Evolutionary conservation across 768 basidiomycete genomes (phyloP), one percentile per base, ranked within the genome.

Genomic region (Mycena capillaripes): DNA sequence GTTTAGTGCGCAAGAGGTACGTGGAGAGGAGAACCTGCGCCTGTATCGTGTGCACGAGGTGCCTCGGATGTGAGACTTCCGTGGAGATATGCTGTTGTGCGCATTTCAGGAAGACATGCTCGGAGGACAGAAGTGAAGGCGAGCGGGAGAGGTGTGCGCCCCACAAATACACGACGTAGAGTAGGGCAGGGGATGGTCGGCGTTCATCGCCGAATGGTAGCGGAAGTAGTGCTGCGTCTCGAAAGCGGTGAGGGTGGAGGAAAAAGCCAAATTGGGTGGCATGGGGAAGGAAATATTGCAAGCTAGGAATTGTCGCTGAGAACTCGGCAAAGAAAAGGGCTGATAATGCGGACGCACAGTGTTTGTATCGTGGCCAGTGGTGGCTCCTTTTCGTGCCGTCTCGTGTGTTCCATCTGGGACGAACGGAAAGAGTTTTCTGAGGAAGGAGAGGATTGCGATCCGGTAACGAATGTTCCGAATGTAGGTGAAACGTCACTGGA

Each of bases 241-340:
- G 38, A 38, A 74, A 74, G 2, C 65, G 69, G 8, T 57, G 48
- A 4, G 65, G 38, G 36, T 74, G 63, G 6, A 74, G 63, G 34
- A 74, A 74, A n/a, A 74, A 74, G 19, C 73, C 73, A 40, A 70
- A 71, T 56, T 74, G 69, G 10, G 64, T 52, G 4, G 73, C 68
- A 21, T 74, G 69, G 11, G 73, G 69, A 27, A 74, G 64, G 34
- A 74, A 74, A 19, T 17, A 32, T 23, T 67, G 63, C 38, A 74
- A 11, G 32, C 73, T 74, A 30, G 10, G 11, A 12, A 40, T 42
- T 12, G 4, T 1, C 30, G 32, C 36, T 6, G 30, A 14, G n/a
- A 36, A 40, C 1, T 23, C n/a, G 9, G 3, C 12, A 5, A 14
- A 1, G 19, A 52, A 30, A 6, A 46, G n/a, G n/a, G n/a, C n/a